Evolutionary conservation across 495 filamentous ascomycete genomes (phyloP), one percentile per base, ranked within the genome.

Genomic region (Acidomyces sp.): DNA sequence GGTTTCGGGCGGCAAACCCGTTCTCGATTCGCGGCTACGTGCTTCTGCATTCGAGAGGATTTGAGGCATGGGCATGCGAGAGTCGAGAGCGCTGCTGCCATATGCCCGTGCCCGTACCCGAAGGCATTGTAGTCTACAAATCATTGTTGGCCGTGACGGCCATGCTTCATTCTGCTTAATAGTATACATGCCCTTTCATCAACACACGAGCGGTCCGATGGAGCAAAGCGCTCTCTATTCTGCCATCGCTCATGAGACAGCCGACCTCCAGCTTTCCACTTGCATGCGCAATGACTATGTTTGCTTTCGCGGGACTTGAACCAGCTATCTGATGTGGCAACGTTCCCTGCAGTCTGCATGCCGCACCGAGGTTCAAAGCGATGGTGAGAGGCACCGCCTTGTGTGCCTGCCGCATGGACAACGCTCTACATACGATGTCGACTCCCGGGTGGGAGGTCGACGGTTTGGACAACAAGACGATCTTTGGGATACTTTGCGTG

Each of bases 381-480:
- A 46, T 36, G 12, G 48, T 51, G 1, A 47, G 22, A 2, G 48
- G 48, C 3, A 47, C 43, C 10, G 43, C 43, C 32, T 38, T 40
- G 24, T 51, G 48, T 20, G 43, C 37, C 25, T 51, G 43, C 19
- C 34, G 30, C 42, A 51, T 46, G 3, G 48, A 51, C 23, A 51
- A 27, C 3, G 48, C 48, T 18, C 48, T 18, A 20, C 37, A 40
- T 11, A 51, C 24, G 22, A 51, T 45, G 27, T 46, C 42, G 4
- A 39, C 27, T 10, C 48, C 43, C 4, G 19, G 26, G 6, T 12
- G 22, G 9, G 30, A 17, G 2, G 7, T 20, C 5, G n/a, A 24
- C 2, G 68, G 60, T 3, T 55, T 39, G 17, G 72, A 72, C 0
- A 84, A 63, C 6, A 83, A 44, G 3, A 74, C 68, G 13, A 85